Conservation (phyloP, 2,329 filamentous ascomycete species). For the Ascochyta koolunga region DNA sequence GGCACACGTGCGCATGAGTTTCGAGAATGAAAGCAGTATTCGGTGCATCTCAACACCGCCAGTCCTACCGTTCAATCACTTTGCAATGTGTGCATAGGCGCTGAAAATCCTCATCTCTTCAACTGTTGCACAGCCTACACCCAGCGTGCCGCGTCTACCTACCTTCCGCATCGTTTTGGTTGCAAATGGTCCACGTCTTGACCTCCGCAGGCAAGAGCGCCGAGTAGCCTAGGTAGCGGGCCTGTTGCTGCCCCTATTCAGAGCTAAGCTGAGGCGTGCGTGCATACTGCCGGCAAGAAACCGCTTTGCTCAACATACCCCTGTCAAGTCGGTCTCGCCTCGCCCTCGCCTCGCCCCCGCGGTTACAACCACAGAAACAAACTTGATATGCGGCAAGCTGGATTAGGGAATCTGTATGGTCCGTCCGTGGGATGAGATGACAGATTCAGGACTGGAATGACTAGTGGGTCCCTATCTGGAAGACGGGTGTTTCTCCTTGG, state of each 20-base stretch:
- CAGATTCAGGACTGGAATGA: not conserved
- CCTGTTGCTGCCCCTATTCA: not conserved
- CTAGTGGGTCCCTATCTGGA: not conserved
- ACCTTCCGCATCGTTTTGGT: not conserved
- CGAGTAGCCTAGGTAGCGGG: not conserved
- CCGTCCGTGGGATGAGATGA: not conserved
- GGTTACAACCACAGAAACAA: not conserved
- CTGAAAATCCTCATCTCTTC: conserved; percentile 11
- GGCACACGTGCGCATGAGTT: conserved; percentile 1
- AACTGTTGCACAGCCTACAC: conserved; percentile 1
- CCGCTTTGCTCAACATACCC: not conserved
- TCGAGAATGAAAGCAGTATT: not conserved
- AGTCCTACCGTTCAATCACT: conserved; percentile 5
- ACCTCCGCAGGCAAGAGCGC: not conserved
- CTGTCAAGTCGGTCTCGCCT: not conserved
- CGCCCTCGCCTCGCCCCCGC: not conserved
- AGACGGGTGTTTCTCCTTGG: not conserved
- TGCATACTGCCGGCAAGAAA: conserved; percentile 1
- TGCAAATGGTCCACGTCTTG: not conserved
- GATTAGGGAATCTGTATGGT: not conserved
- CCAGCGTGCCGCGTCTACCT: not conserved
- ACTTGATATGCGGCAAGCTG: not conserved
- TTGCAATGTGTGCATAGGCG: not conserved
- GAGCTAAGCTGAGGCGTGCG: conserved; percentile 3
- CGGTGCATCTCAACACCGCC: not conserved